phyloP scores from a whole-genome alignment of 106 monocot genomes.

The Apostasia ramifera region DNA sequence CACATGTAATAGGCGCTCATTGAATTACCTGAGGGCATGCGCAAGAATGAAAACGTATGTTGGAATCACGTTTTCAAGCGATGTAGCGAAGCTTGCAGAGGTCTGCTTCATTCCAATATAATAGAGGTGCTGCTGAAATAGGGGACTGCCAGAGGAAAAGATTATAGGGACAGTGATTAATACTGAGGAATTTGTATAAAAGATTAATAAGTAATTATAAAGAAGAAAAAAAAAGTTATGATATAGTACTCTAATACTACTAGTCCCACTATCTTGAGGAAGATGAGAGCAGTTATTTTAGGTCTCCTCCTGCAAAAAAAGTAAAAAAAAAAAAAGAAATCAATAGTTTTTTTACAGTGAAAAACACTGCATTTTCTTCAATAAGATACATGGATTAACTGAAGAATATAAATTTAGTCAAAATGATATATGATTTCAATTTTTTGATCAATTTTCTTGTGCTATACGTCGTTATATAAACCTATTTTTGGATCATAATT shows the following conservation, averaged over 20 bases:
- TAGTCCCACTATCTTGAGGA: constrained; percentile 10
- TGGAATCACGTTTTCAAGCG: constrained; percentile 10
- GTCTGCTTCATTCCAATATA: constrained; percentile 9
- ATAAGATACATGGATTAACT: too few relatives aligned
- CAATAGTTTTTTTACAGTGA: too few relatives aligned
- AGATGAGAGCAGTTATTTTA: not conserved
- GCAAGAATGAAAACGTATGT: constrained; percentile 8
- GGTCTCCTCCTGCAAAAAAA: not conserved
- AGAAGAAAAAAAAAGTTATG: not conserved
- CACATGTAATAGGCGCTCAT: too few relatives aligned
- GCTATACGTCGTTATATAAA: too few relatives aligned
- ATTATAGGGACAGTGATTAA: not conserved
- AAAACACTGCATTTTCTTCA: too few relatives aligned
- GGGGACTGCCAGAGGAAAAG: constrained; percentile 2
- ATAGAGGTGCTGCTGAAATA: constrained; percentile 17
- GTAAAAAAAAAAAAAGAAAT: too few relatives aligned
- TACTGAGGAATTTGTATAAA: not conserved
- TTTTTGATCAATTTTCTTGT: too few relatives aligned
- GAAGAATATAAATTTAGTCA: too few relatives aligned
- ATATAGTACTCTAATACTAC: constrained; percentile 7
- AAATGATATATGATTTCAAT: too few relatives aligned
- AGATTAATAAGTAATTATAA: not conserved
- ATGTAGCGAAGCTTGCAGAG: constrained; percentile 12
- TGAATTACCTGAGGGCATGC: constrained; percentile 5
- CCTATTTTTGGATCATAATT: too few relatives aligned